These are phyloP conservation scores for Colletotrichum abscissum DNA, from an alignment of 2,329 filamentous ascomycete genomes.

Conservation along the genomic window DNA sequence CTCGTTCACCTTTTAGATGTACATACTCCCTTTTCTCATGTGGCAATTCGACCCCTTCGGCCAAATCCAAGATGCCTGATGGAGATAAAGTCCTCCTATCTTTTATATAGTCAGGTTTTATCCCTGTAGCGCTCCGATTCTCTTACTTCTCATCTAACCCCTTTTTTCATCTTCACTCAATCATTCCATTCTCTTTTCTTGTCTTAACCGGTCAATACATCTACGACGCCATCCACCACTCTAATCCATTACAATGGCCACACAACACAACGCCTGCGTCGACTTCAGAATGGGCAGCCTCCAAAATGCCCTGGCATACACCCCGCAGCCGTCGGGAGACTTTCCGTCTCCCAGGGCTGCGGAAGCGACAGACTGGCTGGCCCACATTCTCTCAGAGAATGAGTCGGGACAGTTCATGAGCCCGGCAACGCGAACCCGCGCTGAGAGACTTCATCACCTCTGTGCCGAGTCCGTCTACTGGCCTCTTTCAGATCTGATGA, in stretches of 20 bases:
- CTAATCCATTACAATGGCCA: neutral
- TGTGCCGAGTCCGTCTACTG: neutral
- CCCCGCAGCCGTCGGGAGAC: neutral
- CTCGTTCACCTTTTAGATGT: neutral
- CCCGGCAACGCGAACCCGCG: neutral
- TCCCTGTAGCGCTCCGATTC: neutral
- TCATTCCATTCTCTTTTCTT: neutral
- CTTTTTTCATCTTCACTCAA: neutral
- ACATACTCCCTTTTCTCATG: neutral
- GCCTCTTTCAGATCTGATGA: neutral
- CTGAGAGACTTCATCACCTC: neutral
- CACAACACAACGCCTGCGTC: neutral
- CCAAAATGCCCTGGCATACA: neutral
- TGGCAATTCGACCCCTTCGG: neutral
- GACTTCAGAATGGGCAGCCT: neutral
- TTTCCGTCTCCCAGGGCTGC: neutral
- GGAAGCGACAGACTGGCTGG: neutral
- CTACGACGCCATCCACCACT: neutral
- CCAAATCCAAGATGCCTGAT: neutral
- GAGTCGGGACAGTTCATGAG: neutral
- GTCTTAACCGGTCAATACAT: neutral
- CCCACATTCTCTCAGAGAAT: neutral
- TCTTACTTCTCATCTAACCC: neutral
- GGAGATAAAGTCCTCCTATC: neutral
- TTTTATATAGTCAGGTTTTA: neutral